Base-by-base conservation (phyloP, 2,329 filamentous ascomycete species). In the Bretziella fagacearum region DNA sequence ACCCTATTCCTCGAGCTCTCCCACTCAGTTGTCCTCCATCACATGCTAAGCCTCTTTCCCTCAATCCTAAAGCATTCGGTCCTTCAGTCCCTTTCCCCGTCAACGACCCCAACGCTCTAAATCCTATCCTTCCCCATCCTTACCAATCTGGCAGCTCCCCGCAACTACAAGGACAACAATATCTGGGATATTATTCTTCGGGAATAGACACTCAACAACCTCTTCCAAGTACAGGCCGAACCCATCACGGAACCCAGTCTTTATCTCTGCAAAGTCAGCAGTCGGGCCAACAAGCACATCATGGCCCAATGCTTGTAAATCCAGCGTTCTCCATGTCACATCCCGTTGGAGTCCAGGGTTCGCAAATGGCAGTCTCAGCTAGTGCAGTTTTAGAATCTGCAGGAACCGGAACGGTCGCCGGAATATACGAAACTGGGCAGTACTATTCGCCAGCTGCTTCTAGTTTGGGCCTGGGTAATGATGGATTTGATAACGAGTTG, bases 401-500 rank as follows among this genome's bases (percentile, higher is more conserved):
- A n/a, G n/a, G n/a, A n/a, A n/a, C n/a, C n/a, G n/a, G n/a, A n/a
- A n/a, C n/a, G n/a, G n/a, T n/a, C n/a, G n/a, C n/a, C n/a, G n/a
- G n/a, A n/a, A n/a, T n/a, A n/a, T n/a, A n/a, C n/a, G n/a, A n/a
- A n/a, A 15, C 8, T 4, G 26, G 40, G 4, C 11, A 15, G 2
- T 45, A 26, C 27, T 45, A 45, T 22, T 30, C 43, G 5, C 11
- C 30, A 3, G 30, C 23, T 4, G 26, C 10, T n/a, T 45, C 55
- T 3, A 50, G 53, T 29, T 55, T 63, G 3, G 57, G 56, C 2
- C 59, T 61, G n/a, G 54, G 58, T 6, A 62, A 62, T 36, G 68
- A 70, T 47, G 67, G 67, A 1, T 71, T 65, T 50, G 64, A 68
- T 51, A 59, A 56, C 6, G 68, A 70, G 54, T 54, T 71, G 44